phyloP scores from a whole-genome alignment of 768 basidiomycete genomes.

The Tremella mesenterica region DNA sequence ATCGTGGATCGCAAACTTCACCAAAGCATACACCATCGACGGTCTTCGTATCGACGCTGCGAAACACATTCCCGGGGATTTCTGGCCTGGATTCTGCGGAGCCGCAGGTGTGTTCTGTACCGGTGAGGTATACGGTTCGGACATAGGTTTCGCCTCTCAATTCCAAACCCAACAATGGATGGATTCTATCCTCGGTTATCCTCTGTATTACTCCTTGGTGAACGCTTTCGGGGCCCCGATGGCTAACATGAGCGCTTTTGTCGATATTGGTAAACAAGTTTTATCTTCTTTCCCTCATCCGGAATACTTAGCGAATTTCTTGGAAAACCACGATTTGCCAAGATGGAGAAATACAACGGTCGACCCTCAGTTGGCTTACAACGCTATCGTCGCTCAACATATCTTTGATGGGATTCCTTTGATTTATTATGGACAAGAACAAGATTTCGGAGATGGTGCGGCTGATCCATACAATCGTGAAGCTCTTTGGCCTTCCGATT shows the following conservation, averaged over 20 bases:
- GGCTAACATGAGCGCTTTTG: conserved; percentile 37
- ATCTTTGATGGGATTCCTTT: conserved; percentile 41
- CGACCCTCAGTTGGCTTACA: conserved; percentile 37
- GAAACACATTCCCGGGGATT: conserved; percentile 61
- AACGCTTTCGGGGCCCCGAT: conserved; percentile 28
- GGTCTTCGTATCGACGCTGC: conserved; percentile 68
- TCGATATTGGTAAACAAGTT: conserved; percentile 25
- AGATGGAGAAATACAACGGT: conserved; percentile 35
- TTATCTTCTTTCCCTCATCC: conserved; percentile 29
- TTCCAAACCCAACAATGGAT: conserved; percentile 37
- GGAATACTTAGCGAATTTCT: conserved; percentile 35
- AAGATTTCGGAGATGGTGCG: conserved; percentile 30
- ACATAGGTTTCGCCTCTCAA: conserved; percentile 45
- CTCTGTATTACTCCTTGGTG: conserved; percentile 34
- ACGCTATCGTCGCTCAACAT: conserved; percentile 40
- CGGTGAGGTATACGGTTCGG: conserved; percentile 65
- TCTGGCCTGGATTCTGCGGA: conserved; percentile 67
- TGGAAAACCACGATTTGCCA: conserved; percentile 43
- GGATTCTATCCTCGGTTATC: conserved; percentile 38
- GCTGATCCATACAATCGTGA: conserved; percentile 37
- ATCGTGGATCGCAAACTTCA: conserved; percentile 61
- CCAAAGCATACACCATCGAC: conserved; percentile 64
- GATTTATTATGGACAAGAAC: conserved; percentile 41
- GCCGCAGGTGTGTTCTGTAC: conserved; percentile 78
- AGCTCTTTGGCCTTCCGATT: conserved; percentile 39